These are phyloP conservation scores for Kuraishia molischiana DNA, from an alignment of 805 yeast genomes.

Conservation along the genomic window DNA sequence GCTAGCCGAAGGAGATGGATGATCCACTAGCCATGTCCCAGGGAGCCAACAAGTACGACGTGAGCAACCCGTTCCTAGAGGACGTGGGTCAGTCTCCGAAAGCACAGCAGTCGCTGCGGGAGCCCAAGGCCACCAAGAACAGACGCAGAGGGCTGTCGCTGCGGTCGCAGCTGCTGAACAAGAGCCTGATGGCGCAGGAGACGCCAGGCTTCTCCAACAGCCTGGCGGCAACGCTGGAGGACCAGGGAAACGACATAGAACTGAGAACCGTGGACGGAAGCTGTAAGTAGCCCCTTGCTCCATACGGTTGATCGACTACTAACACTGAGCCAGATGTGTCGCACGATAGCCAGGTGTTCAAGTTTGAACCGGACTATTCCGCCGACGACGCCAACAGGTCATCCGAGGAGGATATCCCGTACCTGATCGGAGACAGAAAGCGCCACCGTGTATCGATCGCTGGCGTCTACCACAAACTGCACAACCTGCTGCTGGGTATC, in stretches of 20 bases:
- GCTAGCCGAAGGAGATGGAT: too few species aligned
- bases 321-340: conserved; percentile 4
- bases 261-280: conserved; percentile 19
- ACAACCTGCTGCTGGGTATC: conserved; percentile 34
- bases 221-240: conserved; percentile 6
- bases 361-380: conserved; percentile 5
- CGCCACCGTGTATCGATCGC: conserved; percentile 4
- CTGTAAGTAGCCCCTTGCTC: conserved; percentile 12
- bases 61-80: conserved; percentile 5
- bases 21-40: too few species aligned
- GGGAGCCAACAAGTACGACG: too few species aligned
- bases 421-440: conserved; percentile 1
- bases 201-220: conserved; percentile 2
- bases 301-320: too few species aligned
- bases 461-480: conserved; percentile 11
- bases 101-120: conserved; percentile 1
- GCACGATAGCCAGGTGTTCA: conserved; percentile 3
- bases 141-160: conserved; percentile 59
- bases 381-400: not conserved
- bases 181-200: conserved; percentile 19
- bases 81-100: not conserved
- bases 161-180: conserved; percentile 55
- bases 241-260: conserved; percentile 20
- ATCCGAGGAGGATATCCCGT: not conserved
- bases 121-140: conserved; percentile 19